These are phyloP conservation scores for Pichia scutulata DNA, from an alignment of 805 yeast species.

Conservation along the genomic window DNA sequence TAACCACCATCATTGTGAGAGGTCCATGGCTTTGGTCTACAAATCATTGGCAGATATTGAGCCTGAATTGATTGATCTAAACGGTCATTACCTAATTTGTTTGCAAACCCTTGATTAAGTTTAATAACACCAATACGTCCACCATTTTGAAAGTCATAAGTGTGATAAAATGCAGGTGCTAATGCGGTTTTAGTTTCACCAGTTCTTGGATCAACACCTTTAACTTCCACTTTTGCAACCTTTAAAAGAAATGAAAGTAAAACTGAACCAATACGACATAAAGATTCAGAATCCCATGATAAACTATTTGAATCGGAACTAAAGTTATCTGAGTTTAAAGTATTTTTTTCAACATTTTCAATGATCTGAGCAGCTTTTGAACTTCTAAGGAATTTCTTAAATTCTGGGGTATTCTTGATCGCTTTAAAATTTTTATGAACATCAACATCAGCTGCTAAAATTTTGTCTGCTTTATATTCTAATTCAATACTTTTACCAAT, in stretches of 20 bases:
- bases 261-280: conserved; percentile 74
- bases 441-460: conserved; percentile 50
- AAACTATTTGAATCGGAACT: conserved; percentile 11
- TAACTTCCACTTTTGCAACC: conserved; percentile 74
- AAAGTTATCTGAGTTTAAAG: conserved; percentile 9
- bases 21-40: conserved; percentile 85
- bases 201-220: conserved; percentile 75
- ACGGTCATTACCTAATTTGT: conserved; percentile 59
- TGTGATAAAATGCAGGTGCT: conserved; percentile 88
- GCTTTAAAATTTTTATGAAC: conserved; percentile 44
- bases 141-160: conserved; percentile 76
- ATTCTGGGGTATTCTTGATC: conserved; percentile 39
- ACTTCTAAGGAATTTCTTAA: conserved; percentile 33
- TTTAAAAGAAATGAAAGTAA: conserved; percentile 67
- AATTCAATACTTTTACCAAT: conserved; percentile 81
- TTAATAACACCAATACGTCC: conserved; percentile 74
- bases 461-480: conserved; percentile 68
- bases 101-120: conserved; percentile 61
- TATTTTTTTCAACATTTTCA: conserved; percentile 19
- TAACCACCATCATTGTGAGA: conserved; percentile 82
- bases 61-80: conserved; percentile 62
- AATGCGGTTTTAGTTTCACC: conserved; percentile 56
- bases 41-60: conserved; percentile 86
- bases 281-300: conserved; percentile 26
- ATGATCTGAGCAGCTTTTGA: conserved; percentile 22